phyloP scores from a whole-genome alignment of 441 rosid species.

The Lepidium campestre region DNA sequence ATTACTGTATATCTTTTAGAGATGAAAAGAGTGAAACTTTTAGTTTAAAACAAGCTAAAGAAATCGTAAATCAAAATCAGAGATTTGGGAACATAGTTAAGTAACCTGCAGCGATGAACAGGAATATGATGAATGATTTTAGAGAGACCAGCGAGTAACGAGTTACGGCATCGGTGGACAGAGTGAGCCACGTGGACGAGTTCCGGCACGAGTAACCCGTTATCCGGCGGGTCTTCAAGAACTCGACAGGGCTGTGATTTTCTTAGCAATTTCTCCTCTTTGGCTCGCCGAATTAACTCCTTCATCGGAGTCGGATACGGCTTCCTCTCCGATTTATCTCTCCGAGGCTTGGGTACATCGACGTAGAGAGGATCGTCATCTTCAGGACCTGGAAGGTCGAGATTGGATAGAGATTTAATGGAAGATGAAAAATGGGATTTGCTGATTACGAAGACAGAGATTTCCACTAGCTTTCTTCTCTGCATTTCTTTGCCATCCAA shows the following conservation, averaged over 20 bases:
- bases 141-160: conserved; percentile 44
- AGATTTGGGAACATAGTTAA: neutral
- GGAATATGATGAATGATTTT: conserved; percentile 40
- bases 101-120: conserved; percentile 72
- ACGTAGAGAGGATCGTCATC: conserved; percentile 37
- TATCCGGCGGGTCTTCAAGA: conserved; percentile 65
- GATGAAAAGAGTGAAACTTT: neutral
- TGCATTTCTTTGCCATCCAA: conserved; percentile 31
- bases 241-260: conserved; percentile 62
- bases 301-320: conserved; percentile 75
- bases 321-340: conserved; percentile 74
- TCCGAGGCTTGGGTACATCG: conserved; percentile 66
- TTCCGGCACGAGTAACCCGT: conserved; percentile 69
- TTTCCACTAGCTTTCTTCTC: conserved; percentile 12
- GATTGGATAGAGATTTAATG: neutral
- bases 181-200: conserved; percentile 56
- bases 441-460: conserved; percentile 19
- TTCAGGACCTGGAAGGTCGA: neutral
- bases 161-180: conserved; percentile 49
- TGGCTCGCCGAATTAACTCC: conserved; percentile 56
- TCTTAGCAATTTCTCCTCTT: conserved; percentile 57
- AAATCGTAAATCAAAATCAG: neutral
- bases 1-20: neutral
- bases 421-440: conserved; percentile 30
- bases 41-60: neutral